phyloP scores from a whole-genome alignment of 495 filamentous ascomycete species.

The Terfezia claveryi region DNA sequence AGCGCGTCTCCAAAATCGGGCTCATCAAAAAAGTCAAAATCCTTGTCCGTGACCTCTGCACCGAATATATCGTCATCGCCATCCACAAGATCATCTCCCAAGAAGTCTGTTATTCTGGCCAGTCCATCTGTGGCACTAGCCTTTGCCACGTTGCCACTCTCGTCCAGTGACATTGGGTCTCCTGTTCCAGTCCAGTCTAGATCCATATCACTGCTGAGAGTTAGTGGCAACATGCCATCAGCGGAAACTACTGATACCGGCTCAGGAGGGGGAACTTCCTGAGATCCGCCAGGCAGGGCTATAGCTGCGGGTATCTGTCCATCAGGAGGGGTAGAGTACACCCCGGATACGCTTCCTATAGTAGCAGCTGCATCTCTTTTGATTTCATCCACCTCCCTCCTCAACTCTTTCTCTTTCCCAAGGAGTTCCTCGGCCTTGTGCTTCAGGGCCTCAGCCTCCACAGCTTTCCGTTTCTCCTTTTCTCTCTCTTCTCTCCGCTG shows the following conservation, averaged over 20 bases:
- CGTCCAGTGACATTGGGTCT: slow-evolving; percentile 1
- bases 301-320: not conserved
- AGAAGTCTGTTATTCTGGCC: slow-evolving; percentile 11
- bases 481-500: not conserved
- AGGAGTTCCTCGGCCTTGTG: not conserved
- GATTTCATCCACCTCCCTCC: not conserved
- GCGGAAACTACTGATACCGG: not conserved
- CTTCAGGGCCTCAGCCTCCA: not conserved
- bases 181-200: slow-evolving; percentile 8
- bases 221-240: not conserved
- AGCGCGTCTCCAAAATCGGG: slow-evolving; percentile 4
- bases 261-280: not conserved
- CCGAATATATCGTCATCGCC: slow-evolving; percentile 11
- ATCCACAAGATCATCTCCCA: slow-evolving; percentile 17
- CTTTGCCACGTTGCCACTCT: slow-evolving; percentile 7
- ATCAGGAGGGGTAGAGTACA: not conserved
- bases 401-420: not conserved
- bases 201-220: slow-evolving; percentile 8
- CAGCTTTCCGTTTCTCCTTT: not conserved
- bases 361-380: not conserved
- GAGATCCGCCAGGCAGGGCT: not conserved
- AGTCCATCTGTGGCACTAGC: slow-evolving; percentile 9
- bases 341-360: not conserved
- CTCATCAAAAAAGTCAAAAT: slow-evolving; percentile 19
- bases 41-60: slow-evolving; percentile 14